Base-by-base conservation (phyloP, 129 eudicot species). In the Flaveria bidentis region DNA sequence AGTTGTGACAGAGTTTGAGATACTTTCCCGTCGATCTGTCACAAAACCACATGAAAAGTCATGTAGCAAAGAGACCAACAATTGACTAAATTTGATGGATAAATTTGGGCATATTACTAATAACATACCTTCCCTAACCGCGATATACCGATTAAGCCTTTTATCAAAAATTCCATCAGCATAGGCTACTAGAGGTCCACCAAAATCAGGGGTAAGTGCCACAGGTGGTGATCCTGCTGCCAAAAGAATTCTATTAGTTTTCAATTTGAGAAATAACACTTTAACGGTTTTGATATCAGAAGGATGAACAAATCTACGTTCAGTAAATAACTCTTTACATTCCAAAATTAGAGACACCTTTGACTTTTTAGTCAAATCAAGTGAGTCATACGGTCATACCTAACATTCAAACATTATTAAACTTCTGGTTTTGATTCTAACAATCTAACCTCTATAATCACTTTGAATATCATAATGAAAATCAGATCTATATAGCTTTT, bases 81-180 rank as follows among this genome's bases (percentile, higher is more conserved):
- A 45, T 39, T 33, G 50, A 46, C 44, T 62, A 26, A 36, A 70
- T 14, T 49, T 11, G 44, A 72, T 1, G 67, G 50, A 23, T 25
- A 50, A n/a, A 25, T 7, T 22, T 5, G 41, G 63, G 16, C 17
- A 71, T 52, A 2, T 6, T 11, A 49, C 13, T n/a, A 17, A 61
- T 33, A 9, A 39, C 12, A 18, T 60, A 84, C 88, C 88, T 84
- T 84, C 88, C 56, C 78, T 73, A 26, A 84, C 67, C 6, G 83
- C 66, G 15, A 85, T 71, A 63, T 77, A 85, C 1, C 80, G 72
- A 53, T 85, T 69, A 63, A 61, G 33, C 53, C 81, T 72, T 72
- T 13, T 73, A 78, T 85, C 85, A 78, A 73, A 78, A 65, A 85
- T 81, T 23, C 88, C 88, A 74, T 85, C 88, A 50, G 88, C 88